phyloP scores from a whole-genome alignment of 129 eudicot species.

The Arctium lappa region DNA sequence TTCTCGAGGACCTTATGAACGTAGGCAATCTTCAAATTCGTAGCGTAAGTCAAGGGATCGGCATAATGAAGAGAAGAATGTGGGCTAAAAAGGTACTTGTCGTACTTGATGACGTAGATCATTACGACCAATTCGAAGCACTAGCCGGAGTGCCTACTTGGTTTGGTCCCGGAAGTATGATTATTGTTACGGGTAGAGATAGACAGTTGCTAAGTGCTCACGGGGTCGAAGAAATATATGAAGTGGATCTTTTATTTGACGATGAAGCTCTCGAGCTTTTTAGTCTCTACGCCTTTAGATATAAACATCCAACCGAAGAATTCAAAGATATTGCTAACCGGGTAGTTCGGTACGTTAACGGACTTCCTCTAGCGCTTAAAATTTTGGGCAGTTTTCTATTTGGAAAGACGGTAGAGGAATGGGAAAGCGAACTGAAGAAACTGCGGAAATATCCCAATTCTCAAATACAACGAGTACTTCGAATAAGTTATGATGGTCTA shows the following conservation, averaged over 20 bases:
- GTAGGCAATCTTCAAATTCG: neutral
- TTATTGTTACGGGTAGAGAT: conserved; percentile 30
- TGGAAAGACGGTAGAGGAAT: conserved; percentile 18
- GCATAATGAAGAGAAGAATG: conserved; percentile 7
- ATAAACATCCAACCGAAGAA: conserved; percentile 24
- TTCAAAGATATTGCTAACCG: conserved; percentile 15
- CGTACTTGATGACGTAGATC: conserved; percentile 35
- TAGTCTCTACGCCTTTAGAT: conserved; percentile 30
- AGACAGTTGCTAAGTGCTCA: conserved; percentile 11
- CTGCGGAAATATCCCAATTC: conserved; percentile 23
- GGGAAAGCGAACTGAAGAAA: conserved; percentile 28
- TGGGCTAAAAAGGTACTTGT: conserved; percentile 30
- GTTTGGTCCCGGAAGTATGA: conserved; percentile 37
- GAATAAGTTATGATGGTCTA: conserved; percentile 35
- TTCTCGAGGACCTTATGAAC: conserved; percentile 27
- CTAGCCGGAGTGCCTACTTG: conserved; percentile 25
- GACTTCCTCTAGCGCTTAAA: conserved; percentile 41
- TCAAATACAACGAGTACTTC: conserved; percentile 21
- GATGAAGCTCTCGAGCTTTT: conserved; percentile 39
- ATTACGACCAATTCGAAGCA: conserved; percentile 24
- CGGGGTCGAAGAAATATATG: conserved; percentile 23
- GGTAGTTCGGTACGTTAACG: conserved; percentile 30
- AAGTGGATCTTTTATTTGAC: conserved; percentile 20
- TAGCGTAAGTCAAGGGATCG: conserved; percentile 12
- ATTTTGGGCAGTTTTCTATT: conserved; percentile 28